phyloP scores from a whole-genome alignment of 83 land plant species.

The Picea engelmannii region DNA sequence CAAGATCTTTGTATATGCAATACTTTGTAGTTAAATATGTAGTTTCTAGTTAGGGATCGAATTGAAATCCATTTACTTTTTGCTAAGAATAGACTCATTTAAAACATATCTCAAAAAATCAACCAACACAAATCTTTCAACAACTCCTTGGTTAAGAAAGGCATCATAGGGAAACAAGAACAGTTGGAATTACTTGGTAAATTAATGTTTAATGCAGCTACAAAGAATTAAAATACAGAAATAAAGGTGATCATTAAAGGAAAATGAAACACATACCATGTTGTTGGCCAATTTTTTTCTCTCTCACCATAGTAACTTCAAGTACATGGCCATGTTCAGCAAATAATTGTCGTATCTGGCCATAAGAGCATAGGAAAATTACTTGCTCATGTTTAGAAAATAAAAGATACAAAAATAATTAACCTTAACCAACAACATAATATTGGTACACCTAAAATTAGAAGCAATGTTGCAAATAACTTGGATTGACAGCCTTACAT shows the following conservation, averaged over 20 bases:
- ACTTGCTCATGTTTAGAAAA: neutral
- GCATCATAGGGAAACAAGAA: no score
- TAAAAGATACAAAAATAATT: neutral
- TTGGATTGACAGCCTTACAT: neutral
- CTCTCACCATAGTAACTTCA: conserved; percentile 15
- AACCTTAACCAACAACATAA: neutral
- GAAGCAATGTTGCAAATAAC: neutral
- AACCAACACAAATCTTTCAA: no score
- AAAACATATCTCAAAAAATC: no score
- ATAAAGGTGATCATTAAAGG: neutral
- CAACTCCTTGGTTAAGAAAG: no score
- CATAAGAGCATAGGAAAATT: neutral
- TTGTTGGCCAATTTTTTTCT: conserved; percentile 8
- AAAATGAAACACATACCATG: neutral
- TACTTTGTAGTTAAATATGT: no score
- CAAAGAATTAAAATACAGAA: neutral
- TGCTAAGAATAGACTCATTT: no score
- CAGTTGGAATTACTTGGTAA: no score
- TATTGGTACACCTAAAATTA: neutral
- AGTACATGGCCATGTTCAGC: conserved; percentile 5
- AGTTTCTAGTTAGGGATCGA: no score
- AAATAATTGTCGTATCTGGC: conserved; percentile 9
- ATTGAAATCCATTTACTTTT: no score
- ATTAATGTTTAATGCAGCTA: neutral
- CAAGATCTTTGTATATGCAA: no score